Conservation (phyloP, 2,329 filamentous ascomycete species). For the Penicillium sp. region DNA sequence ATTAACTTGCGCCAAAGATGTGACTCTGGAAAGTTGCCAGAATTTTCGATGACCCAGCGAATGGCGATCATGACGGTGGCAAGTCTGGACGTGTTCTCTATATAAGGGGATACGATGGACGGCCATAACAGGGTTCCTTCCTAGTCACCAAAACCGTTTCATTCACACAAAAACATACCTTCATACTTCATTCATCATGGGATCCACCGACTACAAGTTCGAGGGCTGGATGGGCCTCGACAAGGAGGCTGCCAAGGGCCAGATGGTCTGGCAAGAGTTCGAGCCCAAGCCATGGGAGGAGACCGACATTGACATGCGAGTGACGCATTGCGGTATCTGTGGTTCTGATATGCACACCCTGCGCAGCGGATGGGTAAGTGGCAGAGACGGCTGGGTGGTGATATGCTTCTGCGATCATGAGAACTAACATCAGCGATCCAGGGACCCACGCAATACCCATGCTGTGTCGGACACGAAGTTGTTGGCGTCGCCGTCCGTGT, state of each 20-base stretch:
- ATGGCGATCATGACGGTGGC: neutral
- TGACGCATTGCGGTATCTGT: constrained; percentile 70
- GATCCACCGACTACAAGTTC: constrained; percentile 55
- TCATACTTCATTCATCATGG: constrained; percentile 29
- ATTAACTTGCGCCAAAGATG: neutral
- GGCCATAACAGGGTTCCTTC: too few species aligned
- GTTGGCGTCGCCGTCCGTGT: constrained; percentile 65
- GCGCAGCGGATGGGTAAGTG: constrained; percentile 54
- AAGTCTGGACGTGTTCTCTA: neutral
- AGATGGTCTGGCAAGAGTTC: constrained; percentile 61
- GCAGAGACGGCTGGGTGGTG: neutral
- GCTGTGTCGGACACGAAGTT: constrained; percentile 69
- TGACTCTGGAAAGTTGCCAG: neutral
- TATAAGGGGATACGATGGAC: constrained; percentile 14
- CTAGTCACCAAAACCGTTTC: neutral
- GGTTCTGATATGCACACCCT: constrained; percentile 66
- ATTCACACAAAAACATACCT: neutral
- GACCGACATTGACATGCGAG: constrained; percentile 67
- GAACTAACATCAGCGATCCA: constrained; percentile 17
- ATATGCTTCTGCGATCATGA: neutral
- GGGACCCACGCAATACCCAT: constrained; percentile 46
- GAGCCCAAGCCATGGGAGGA: constrained; percentile 70
- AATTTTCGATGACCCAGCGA: constrained; percentile 10
- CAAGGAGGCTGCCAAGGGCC: constrained; percentile 56
- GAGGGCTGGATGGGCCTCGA: constrained; percentile 63